Conservation (phyloP, 345 rosid genomes). For the Eucalyptus decipiens region DNA sequence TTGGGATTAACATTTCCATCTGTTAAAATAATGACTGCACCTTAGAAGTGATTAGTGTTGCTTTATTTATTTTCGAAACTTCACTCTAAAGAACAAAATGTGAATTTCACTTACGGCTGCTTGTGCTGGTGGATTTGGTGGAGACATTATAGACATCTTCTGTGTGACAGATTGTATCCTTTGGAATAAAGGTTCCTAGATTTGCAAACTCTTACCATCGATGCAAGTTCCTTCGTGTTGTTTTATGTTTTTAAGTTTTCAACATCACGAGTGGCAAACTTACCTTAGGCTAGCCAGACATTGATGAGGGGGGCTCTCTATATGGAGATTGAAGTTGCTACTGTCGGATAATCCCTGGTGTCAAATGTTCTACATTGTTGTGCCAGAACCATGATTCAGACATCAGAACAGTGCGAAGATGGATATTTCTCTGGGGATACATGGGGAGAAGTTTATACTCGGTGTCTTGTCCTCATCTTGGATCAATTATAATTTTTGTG, state of each 20-base stretch:
- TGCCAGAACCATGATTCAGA: too few relatives aligned
- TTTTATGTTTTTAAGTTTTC: too few relatives aligned
- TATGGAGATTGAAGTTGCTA: too few relatives aligned
- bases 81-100: too few relatives aligned
- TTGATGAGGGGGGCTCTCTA: too few relatives aligned
- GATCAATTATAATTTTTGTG: too few relatives aligned
- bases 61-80: too few relatives aligned
- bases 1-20: neutral
- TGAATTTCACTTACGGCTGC: neutral
- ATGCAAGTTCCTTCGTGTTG: too few relatives aligned
- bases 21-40: accelerated
- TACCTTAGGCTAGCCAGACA: neutral
- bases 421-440: slow-evolving; percentile 80
- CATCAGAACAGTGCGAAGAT: too few relatives aligned
- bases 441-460: slow-evolving; percentile 75
- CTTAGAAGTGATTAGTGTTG: neutral
- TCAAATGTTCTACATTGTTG: neutral
- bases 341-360: accelerated
- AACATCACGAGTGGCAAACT: too few relatives aligned
- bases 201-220: too few relatives aligned
- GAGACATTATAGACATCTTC: slow-evolving; percentile 73
- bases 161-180: slow-evolving; percentile 85
- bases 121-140: slow-evolving; percentile 69
- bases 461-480: slow-evolving; percentile 12
- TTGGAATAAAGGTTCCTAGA: neutral